Evolutionary conservation across 805 yeast genomes (phyloP).

Genomic region (Lipomyces lipofer): DNA sequence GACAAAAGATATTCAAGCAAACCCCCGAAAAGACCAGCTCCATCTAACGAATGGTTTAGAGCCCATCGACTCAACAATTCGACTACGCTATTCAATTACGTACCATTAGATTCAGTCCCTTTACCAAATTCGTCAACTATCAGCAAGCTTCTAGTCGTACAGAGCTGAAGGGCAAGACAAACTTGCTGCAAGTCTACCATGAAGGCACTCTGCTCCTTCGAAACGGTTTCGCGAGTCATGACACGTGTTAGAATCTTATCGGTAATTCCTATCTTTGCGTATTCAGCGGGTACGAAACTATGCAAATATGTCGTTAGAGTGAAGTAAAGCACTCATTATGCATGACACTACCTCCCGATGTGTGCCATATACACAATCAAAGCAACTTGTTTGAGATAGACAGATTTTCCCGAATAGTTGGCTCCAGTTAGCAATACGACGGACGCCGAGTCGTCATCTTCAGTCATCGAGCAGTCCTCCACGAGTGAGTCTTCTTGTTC

Average conservation of each 20-base stretch:
- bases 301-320: too few relatives aligned
- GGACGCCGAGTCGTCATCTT: conserved; percentile 36
- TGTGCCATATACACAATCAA: conserved; percentile 53
- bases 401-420: conserved; percentile 55
- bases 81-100: background rate
- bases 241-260: conserved; percentile 52
- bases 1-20: conserved; percentile 37
- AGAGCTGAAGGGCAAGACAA: conserved; percentile 45
- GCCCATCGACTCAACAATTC: background rate
- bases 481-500: background rate
- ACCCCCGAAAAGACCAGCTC: conserved; percentile 49
- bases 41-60: conserved; percentile 35
- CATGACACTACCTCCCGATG: too few relatives aligned
- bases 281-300: conserved; percentile 54
- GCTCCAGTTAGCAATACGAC: conserved; percentile 50
- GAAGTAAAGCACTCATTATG: too few relatives aligned
- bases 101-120: conserved; percentile 50
- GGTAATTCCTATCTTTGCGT: conserved; percentile 49
- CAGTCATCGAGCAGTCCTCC: conserved; percentile 21
- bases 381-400: conserved; percentile 51
- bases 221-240: conserved; percentile 44
- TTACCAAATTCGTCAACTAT: conserved; percentile 58
- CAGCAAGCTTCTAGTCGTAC: conserved; percentile 46
- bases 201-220: conserved; percentile 49
- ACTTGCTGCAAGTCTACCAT: conserved; percentile 51